These are phyloP conservation scores for Fabrea salina DNA, from an alignment of 169 alveolate species.

Conservation along the genomic window DNA sequence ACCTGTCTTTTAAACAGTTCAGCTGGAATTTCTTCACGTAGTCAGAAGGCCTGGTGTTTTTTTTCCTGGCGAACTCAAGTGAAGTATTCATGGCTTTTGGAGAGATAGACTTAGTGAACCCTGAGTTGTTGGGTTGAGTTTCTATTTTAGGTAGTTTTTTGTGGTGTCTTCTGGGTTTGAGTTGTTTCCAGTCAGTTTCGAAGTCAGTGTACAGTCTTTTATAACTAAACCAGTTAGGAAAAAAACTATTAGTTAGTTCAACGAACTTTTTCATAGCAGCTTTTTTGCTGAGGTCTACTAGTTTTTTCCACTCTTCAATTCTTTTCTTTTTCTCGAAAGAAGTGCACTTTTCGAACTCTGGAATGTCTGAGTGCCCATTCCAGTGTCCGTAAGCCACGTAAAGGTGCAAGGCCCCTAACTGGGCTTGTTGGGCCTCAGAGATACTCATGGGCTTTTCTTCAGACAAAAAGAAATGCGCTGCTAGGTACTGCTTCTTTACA, in stretches of 20 bases:
- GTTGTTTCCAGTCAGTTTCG: not conserved
- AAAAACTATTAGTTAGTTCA: not conserved
- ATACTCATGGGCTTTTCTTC: slow-evolving; percentile 10
- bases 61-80: no score
- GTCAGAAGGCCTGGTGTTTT: no score
- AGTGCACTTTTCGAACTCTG: slow-evolving; percentile 11
- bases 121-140: no score
- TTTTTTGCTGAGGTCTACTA: slow-evolving; percentile 2
- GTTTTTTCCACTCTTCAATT: slow-evolving; percentile 16
- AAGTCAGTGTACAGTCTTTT: not conserved
- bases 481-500: slow-evolving; percentile 3
- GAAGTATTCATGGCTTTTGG: no score
- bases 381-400: slow-evolving; percentile 13
- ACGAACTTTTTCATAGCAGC: slow-evolving; percentile 29
- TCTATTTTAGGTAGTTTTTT: no score
- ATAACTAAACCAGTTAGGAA: not conserved
- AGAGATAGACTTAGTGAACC: no score
- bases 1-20: no score
- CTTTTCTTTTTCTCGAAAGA: not conserved
- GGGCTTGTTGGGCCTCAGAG: slow-evolving; percentile 13
- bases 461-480: slow-evolving; percentile 16
- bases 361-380: not conserved
- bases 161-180: no score
- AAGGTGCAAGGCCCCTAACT: slow-evolving; percentile 13
- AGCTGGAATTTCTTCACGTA: no score